Evolutionary conservation across 371 early-diverging fungal genomes (phyloP).

Genomic region (Apophysomyces variabilis): DNA sequence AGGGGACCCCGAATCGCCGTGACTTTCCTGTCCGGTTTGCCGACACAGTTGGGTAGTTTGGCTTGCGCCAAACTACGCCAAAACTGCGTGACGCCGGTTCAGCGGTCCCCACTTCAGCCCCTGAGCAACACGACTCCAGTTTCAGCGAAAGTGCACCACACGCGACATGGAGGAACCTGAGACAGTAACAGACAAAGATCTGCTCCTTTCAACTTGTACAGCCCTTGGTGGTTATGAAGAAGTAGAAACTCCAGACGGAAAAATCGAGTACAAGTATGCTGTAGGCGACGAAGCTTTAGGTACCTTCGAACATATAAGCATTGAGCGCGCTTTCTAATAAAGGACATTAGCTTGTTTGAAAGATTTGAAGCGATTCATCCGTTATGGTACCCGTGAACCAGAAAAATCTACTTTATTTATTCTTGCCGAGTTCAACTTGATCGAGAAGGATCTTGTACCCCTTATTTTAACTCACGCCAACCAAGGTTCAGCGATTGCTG

Average conservation of each 20-base stretch:
- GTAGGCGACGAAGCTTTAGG: conserved; percentile 84
- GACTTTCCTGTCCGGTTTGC: too few relatives aligned
- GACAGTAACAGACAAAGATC: conserved; percentile 9
- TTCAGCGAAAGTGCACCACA: neutral
- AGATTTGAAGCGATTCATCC: conserved; percentile 74
- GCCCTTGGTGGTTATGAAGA: conserved; percentile 84
- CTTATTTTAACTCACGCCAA: conserved; percentile 67
- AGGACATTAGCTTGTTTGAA: conserved; percentile 57
- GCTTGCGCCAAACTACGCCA: too few relatives aligned
- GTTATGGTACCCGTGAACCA: conserved; percentile 66
- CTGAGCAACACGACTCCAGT: too few relatives aligned
- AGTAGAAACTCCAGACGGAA: conserved; percentile 35
- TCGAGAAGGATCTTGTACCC: conserved; percentile 81
- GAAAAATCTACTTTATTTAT: conserved; percentile 66
- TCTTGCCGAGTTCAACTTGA: conserved; percentile 73
- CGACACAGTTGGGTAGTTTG: too few relatives aligned
- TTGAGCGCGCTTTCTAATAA: conserved; percentile 57
- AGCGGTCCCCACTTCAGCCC: too few relatives aligned
- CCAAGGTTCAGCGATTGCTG: conserved; percentile 31
- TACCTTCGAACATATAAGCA: conserved; percentile 22
- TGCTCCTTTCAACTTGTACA: conserved; percentile 76
- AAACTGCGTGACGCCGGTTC: too few relatives aligned
- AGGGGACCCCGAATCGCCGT: too few relatives aligned
- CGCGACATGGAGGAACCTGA: conserved; percentile 5
- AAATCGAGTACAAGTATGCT: conserved; percentile 60